Conservation (phyloP, 2,329 filamentous ascomycete species). For the Pseudogymnoascus sp. region DNA sequence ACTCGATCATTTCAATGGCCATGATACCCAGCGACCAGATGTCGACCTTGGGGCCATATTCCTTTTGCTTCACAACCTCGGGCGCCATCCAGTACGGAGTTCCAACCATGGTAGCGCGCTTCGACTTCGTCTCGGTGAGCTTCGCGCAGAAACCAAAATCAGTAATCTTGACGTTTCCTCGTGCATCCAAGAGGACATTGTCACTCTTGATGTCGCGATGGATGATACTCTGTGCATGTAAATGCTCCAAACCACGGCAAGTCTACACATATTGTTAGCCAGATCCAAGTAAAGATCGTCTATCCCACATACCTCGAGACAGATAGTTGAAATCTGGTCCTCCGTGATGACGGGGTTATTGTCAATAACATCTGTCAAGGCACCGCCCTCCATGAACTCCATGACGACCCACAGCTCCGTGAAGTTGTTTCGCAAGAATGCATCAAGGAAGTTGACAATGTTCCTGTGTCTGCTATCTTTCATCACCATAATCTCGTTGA, state of each 20-base stretch:
- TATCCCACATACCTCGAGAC: constrained; percentile 66
- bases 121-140: constrained; percentile 91
- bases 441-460: constrained; percentile 98
- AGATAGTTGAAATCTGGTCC: constrained; percentile 96
- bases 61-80: constrained; percentile 98
- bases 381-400: constrained; percentile 99
- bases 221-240: constrained; percentile 94
- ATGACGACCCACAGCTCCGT: constrained; percentile 98
- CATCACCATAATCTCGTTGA: constrained; percentile 99
- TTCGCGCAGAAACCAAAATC: constrained; percentile 99
- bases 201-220: constrained; percentile 99
- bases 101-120: constrained; percentile 98
- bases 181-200: constrained; percentile 89
- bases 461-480: constrained; percentile 97
- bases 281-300: not conserved
- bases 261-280: constrained; percentile 51
- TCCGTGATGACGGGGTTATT: constrained; percentile 92
- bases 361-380: constrained; percentile 96
- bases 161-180: constrained; percentile 95
- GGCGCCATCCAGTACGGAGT: constrained; percentile 99
- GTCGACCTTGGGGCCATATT: constrained; percentile 96
- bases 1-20: constrained; percentile 99
- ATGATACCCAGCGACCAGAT: constrained; percentile 99
- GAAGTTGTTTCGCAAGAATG: constrained; percentile 90
- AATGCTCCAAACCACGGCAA: constrained; percentile 86